A percentile compares a stretch with the other conserved stretches of the same genome.
phyloP scores from a whole-genome alignment of 306 rosid genomes.

The Adenanthera pavonina region DNA sequence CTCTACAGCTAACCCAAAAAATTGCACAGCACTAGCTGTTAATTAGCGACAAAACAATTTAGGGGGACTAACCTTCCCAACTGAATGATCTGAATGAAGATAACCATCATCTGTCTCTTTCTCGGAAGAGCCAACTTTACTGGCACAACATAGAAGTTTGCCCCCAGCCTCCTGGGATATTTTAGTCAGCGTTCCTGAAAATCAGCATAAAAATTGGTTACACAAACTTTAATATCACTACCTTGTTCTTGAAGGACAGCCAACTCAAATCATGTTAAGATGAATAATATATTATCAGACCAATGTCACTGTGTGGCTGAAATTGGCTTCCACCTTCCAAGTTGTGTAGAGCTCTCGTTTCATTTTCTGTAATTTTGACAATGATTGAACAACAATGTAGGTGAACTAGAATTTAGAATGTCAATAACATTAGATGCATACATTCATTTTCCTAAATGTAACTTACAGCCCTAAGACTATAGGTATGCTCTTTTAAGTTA shows the following conservation, averaged over 20 bases:
- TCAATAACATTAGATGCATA: constrained; percentile 1
- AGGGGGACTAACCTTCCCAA: constrained; percentile 33
- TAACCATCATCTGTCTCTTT: constrained; percentile 29
- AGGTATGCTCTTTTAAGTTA: background rate
- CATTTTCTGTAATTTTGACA: constrained; percentile 41
- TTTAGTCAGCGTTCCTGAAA: constrained; percentile 46
- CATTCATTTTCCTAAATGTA: constrained; percentile 12
- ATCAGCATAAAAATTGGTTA: constrained; percentile 26
- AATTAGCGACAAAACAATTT: constrained; percentile 27
- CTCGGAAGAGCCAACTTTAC: constrained; percentile 43
- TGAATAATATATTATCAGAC: constrained; percentile 29
- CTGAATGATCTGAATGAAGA: background rate
- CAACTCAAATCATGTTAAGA: background rate
- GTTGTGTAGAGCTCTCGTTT: constrained; percentile 26
- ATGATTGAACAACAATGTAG: constrained; percentile 19
- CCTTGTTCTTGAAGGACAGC: background rate
- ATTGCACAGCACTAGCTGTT: constrained; percentile 11
- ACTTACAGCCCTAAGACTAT: background rate
- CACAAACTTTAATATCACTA: background rate
- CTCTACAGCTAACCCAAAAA: constrained; percentile 25
- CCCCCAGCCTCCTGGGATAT: constrained; percentile 46
- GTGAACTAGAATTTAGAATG: constrained; percentile 14
- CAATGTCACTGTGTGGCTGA: constrained; percentile 35
- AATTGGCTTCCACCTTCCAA: constrained; percentile 41
- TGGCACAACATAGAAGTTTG: constrained; percentile 43